These are phyloP conservation scores for Schizophyllum commune DNA, from an alignment of 1,284 basidiomycete species.

Conservation along the genomic window DNA sequence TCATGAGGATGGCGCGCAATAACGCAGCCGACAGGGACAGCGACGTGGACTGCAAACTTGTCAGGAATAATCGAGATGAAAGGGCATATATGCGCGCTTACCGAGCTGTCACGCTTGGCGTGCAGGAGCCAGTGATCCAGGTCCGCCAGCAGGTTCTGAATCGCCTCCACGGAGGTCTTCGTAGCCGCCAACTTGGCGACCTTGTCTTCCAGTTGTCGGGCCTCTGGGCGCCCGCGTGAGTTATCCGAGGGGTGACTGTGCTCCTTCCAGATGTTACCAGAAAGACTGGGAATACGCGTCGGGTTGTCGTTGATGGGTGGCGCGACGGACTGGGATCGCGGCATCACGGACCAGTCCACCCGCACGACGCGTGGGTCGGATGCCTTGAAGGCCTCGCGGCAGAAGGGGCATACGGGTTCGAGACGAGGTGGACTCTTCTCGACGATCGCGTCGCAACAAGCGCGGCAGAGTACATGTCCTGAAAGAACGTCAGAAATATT, in stretches of 20 bases:
- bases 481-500: slow-evolving; percentile 5
- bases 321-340: slow-evolving; percentile 50
- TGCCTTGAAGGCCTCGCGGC: slow-evolving; percentile 61
- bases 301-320: slow-evolving; percentile 44
- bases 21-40: slow-evolving; percentile 60
- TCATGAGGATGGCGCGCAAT: slow-evolving; percentile 71
- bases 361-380: slow-evolving; percentile 67
- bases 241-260: slow-evolving; percentile 30
- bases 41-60: slow-evolving; percentile 41
- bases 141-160: slow-evolving; percentile 64
- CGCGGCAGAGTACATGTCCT: slow-evolving; percentile 72
- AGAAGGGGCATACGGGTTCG: slow-evolving; percentile 69
- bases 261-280: slow-evolving; percentile 13
- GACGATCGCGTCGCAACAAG: slow-evolving; percentile 68
- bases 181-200: slow-evolving; percentile 72
- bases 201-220: slow-evolving; percentile 63
- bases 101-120: slow-evolving; percentile 51
- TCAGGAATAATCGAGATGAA: slow-evolving; percentile 6
- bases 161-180: slow-evolving; percentile 80
- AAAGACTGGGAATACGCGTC: slow-evolving; percentile 23
- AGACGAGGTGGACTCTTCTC: slow-evolving; percentile 66
- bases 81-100: slow-evolving; percentile 22
- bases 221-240: slow-evolving; percentile 44
- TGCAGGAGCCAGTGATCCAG: slow-evolving; percentile 65
- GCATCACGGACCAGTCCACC: slow-evolving; percentile 60